Percentiles rank a stretch among this genome's conserved stretches.
phyloP scores from a whole-genome alignment of 495 filamentous ascomycete species.

The Penicillium verhagenii region DNA sequence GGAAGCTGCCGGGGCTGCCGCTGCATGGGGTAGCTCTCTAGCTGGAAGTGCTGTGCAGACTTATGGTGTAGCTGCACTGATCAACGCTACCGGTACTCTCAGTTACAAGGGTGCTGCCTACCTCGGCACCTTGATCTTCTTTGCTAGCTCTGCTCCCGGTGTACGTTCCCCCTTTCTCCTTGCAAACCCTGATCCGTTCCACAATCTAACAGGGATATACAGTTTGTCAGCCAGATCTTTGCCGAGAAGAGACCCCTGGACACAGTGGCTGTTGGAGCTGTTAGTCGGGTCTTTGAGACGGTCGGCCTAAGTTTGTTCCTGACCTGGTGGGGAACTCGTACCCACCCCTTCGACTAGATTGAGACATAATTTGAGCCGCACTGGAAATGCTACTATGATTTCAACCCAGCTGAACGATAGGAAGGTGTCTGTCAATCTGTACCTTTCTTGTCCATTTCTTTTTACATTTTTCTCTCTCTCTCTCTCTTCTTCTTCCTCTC shows the following conservation, averaged over 20 bases:
- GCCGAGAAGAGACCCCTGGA: slow-evolving; percentile 90
- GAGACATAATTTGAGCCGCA: background rate
- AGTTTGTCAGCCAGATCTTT: slow-evolving; percentile 85
- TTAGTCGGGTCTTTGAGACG: slow-evolving; percentile 87
- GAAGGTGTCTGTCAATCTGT: background rate
- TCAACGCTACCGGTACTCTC: slow-evolving; percentile 92
- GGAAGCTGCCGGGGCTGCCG: slow-evolving; percentile 82
- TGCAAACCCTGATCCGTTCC: background rate
- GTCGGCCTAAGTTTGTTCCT: slow-evolving; percentile 88
- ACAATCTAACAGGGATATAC: background rate
- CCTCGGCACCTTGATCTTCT: slow-evolving; percentile 85
- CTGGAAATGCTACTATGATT: background rate
- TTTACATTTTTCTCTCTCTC: too few relatives aligned
- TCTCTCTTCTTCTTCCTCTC: too few relatives aligned
- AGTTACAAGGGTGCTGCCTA: slow-evolving; percentile 97
- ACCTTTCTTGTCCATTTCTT: too few relatives aligned
- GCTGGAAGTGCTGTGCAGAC: slow-evolving; percentile 86
- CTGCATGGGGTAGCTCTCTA: slow-evolving; percentile 87
- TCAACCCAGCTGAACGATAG: background rate
- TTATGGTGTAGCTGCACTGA: slow-evolving; percentile 91
- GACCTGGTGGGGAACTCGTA: slow-evolving; percentile 96
- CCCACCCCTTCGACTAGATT: slow-evolving; percentile 71
- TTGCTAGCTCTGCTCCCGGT: slow-evolving; percentile 81
- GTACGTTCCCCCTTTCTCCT: slow-evolving; percentile 56
- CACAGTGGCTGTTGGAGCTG: slow-evolving; percentile 78